phyloP scores from a whole-genome alignment of 2,329 filamentous ascomycete species.

The Colletotrichum lentis region DNA sequence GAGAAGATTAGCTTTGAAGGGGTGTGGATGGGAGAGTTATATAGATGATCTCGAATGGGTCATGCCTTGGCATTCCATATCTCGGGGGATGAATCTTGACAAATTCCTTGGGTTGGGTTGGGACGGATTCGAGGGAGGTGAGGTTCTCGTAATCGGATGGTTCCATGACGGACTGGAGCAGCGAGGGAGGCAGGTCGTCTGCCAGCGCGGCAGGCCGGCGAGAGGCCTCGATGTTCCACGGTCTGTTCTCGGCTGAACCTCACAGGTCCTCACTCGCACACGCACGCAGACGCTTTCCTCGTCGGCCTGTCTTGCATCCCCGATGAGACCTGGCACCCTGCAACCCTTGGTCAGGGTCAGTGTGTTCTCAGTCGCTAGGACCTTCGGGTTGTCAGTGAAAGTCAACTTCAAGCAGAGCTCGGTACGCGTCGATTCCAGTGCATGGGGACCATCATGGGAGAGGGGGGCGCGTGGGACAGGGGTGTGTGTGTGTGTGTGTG shows the following conservation, averaged over 20 bases:
- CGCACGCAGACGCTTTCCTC: background rate
- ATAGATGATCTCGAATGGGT: slow-evolving; percentile 30
- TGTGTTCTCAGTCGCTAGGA: slow-evolving; percentile 31
- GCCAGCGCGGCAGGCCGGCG: background rate
- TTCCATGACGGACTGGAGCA: slow-evolving; percentile 21
- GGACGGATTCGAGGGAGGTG: slow-evolving; percentile 12
- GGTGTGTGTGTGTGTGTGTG: slow-evolving; percentile 6
- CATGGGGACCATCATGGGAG: slow-evolving; percentile 12
- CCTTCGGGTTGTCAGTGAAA: slow-evolving; percentile 27
- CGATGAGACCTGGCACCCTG: slow-evolving; percentile 28
- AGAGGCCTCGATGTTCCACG: slow-evolving; percentile 14
- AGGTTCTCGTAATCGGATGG: slow-evolving; percentile 32
- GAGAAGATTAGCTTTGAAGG: background rate
- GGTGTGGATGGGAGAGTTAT: slow-evolving; percentile 36
- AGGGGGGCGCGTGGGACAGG: slow-evolving; percentile 13
- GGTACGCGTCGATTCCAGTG: slow-evolving; percentile 25
- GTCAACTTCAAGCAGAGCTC: slow-evolving; percentile 33
- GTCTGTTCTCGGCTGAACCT: slow-evolving; percentile 35
- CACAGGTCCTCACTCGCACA: background rate
- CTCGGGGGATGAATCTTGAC: slow-evolving; percentile 31
- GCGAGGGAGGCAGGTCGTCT: slow-evolving; percentile 7
- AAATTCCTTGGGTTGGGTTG: slow-evolving; percentile 31
- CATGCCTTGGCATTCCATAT: slow-evolving; percentile 37
- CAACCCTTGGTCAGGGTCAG: slow-evolving; percentile 22
- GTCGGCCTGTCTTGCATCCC: slow-evolving; percentile 26